Evolutionary conservation across 225 moss, liverwort and hornwort genomes (phyloP).

Genomic region (Bryoerythrophyllum caledonicum): DNA sequence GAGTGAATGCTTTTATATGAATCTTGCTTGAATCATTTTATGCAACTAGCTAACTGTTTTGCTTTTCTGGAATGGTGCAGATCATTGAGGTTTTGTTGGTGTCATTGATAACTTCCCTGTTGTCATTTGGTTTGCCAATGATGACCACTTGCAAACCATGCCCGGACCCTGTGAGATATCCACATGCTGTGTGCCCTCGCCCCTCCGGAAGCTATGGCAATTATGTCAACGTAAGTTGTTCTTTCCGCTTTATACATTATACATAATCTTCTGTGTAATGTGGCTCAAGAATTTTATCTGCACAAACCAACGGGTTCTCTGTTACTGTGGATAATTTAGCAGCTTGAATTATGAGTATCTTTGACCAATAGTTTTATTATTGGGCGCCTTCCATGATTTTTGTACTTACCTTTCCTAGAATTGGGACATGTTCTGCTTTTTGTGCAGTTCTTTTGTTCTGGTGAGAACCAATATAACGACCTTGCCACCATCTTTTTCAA

Average conservation of each 20-base stretch:
- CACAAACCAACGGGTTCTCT: not conserved
- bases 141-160: constrained; percentile 74
- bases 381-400: not conserved
- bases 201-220: constrained; percentile 73
- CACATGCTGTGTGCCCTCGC: constrained; percentile 71
- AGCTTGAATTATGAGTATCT: not conserved
- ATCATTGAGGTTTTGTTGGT: constrained; percentile 79
- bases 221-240: constrained; percentile 70
- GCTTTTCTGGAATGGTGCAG: constrained; percentile 37
- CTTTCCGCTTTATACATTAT: not conserved
- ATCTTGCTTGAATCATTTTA: not conserved
- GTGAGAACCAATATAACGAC: constrained; percentile 75
- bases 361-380: not conserved
- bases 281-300: not conserved
- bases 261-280: too few relatives aligned
- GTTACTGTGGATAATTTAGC: not conserved
- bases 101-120: constrained; percentile 71
- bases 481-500: constrained; percentile 91
- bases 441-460: constrained; percentile 72
- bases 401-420: not conserved
- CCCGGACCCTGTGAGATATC: constrained; percentile 69
- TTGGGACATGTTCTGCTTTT: not conserved
- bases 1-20: not conserved
- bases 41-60: constrained; percentile 7
- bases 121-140: constrained; percentile 80